These are phyloP conservation scores for Lentinula guzmanii DNA, from an alignment of 768 basidiomycete genomes.

Conservation along the genomic window DNA sequence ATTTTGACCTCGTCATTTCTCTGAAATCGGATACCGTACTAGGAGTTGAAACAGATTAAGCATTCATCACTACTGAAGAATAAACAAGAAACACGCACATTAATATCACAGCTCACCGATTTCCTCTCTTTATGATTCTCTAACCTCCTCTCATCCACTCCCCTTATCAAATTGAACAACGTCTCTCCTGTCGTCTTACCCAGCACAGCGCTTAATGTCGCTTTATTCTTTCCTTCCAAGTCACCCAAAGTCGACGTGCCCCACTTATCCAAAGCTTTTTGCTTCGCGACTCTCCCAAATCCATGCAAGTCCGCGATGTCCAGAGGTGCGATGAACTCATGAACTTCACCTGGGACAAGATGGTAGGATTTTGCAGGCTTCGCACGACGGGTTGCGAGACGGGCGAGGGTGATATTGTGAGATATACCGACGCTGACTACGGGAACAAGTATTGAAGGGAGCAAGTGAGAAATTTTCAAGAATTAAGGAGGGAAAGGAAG, in stretches of 20 bases:
- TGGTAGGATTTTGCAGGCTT: constrained; percentile 90
- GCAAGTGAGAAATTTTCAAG: not conserved
- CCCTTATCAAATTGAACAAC: constrained; percentile 77
- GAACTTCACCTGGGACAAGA: constrained; percentile 48
- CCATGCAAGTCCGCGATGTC: constrained; percentile 82
- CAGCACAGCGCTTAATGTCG: constrained; percentile 59
- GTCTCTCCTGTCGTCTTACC: constrained; percentile 83
- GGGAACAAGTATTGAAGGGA: not conserved
- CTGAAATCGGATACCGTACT: constrained; percentile 97
- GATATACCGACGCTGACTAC: constrained; percentile 89
- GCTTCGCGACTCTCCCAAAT: constrained; percentile 69
- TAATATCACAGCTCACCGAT: constrained; percentile 92
- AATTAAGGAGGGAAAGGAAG: not conserved
- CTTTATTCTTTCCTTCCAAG: constrained; percentile 57
- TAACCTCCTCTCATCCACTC: constrained; percentile 74
- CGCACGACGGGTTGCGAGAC: constrained; percentile 84
- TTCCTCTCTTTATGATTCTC: constrained; percentile 84
- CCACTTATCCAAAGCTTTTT: constrained; percentile 79
- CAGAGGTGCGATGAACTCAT: constrained; percentile 55
- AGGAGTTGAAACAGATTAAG: not conserved
- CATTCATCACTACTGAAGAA: not conserved
- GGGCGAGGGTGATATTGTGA: constrained; percentile 88
- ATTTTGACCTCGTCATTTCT: constrained; percentile 73
- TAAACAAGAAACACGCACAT: constrained; percentile 46
- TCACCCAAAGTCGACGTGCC: constrained; percentile 68